Conservation (phyloP, 2,329 filamentous ascomycete species). For the Salinomyces thailandicus region DNA sequence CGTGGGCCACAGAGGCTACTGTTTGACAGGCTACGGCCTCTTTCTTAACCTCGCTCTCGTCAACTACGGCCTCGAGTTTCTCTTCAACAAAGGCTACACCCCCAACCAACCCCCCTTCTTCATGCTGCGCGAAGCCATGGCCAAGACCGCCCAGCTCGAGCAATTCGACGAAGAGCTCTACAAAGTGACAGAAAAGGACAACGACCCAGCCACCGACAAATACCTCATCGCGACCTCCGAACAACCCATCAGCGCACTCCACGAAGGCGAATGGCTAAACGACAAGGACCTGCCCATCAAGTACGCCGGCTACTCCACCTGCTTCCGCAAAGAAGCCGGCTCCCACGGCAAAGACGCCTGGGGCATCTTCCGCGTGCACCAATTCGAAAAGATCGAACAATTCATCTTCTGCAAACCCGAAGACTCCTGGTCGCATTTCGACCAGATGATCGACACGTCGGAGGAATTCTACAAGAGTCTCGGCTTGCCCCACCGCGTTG, state of each 20-base stretch:
- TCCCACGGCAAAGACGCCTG: constrained; percentile 87
- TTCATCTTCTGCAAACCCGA: constrained; percentile 75
- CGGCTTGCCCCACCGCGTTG: constrained; percentile 78
- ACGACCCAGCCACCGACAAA: constrained; percentile 74
- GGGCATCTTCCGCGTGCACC: constrained; percentile 96
- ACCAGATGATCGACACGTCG: constrained; percentile 80
- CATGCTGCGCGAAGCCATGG: constrained; percentile 93
- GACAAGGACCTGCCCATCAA: constrained; percentile 80
- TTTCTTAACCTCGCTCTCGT: constrained; percentile 87
- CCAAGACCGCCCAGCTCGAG: constrained; percentile 92
- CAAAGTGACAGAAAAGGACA: constrained; percentile 78
- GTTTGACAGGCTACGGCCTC: constrained; percentile 78
- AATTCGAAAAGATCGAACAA: constrained; percentile 91
- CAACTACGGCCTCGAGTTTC: constrained; percentile 89
- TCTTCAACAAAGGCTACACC: constrained; percentile 56
- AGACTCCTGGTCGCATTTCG: constrained; percentile 85
- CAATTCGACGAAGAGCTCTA: constrained; percentile 98
- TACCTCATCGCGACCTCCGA: constrained; percentile 76
- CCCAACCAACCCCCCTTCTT: constrained; percentile 70
- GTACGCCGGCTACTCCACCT: constrained; percentile 80
- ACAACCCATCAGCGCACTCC: constrained; percentile 78
- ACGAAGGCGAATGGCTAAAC: constrained; percentile 87
- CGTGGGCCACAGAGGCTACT: constrained; percentile 90
- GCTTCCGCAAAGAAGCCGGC: constrained; percentile 91
- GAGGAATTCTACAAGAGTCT: constrained; percentile 94